Base-by-base conservation (phyloP, 768 basidiomycete genomes). In the Rhodosporidiobolus sp. region DNA sequence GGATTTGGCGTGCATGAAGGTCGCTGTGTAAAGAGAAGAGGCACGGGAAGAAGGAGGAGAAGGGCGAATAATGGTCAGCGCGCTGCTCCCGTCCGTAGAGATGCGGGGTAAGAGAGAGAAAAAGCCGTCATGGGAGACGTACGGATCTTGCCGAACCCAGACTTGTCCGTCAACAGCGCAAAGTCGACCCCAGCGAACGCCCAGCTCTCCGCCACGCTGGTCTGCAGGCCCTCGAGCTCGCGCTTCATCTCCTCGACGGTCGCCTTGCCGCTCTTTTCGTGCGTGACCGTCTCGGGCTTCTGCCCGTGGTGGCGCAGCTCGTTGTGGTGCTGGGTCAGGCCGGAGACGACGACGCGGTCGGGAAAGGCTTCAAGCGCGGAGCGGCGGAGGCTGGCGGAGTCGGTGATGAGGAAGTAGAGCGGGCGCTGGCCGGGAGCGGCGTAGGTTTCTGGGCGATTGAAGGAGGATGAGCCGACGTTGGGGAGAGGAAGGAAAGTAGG, bases 61-160 rank as follows among this genome's bases (percentile, higher is more conserved):
- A 24, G 9, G 4, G 22, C n/a, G n/a, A n/a, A n/a, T n/a, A n/a
- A n/a, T n/a, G n/a, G n/a, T n/a, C n/a, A n/a, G n/a, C n/a, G n/a
- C 34, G 28, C 26, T 46, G 6, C 14, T 20, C 28, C 28, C n/a
- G n/a, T n/a, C n/a, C n/a, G n/a, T n/a, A n/a, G n/a, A n/a, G n/a
- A n/a, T n/a, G n/a, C n/a, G 35, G 26, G 20, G 10, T 19, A 17
- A n/a, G 26, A 38, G 10, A 26, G 9, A 49, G 24, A 3, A 30
- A n/a, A 52, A 54, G 9, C 7, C 14, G 38, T 7, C 8, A 14
- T 7, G 7, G 38, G 14, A 24, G 9, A 58, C 35, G 56, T 1
- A 70, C 63, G 64, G 32, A 65, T 65, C 50, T 65, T 70, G 24
- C 64, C 69, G 43, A 70, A 70, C 2, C 69, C 69, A 7, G 32